These are phyloP conservation scores for Populus hybrid DNA, from an alignment of 441 rosid species.

Conservation along the genomic window DNA sequence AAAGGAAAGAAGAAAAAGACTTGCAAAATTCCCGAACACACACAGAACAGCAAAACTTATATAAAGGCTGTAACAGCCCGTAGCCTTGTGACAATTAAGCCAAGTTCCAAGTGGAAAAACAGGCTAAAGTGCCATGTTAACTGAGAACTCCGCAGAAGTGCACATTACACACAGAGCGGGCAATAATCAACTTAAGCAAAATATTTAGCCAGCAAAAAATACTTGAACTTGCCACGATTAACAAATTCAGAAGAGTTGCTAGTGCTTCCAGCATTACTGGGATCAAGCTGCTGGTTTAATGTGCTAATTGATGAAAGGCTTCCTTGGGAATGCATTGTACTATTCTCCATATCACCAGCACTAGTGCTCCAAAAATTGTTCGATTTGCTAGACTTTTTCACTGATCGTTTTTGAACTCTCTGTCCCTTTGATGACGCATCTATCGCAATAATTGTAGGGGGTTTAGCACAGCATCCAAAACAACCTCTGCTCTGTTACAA, in stretches of 20 bases:
- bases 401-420: conserved; percentile 36
- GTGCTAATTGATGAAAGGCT: conserved; percentile 48
- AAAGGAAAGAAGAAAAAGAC: neutral
- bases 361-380: conserved; percentile 62
- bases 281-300: conserved; percentile 37
- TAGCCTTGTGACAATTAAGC: neutral
- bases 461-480: conserved; percentile 61
- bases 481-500: conserved; percentile 92
- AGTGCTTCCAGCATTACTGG: conserved; percentile 35
- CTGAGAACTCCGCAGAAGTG: neutral
- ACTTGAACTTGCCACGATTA: conserved; percentile 60
- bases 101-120: neutral
- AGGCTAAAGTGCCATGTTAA: neutral
- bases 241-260: conserved; percentile 63
- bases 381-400: conserved; percentile 34
- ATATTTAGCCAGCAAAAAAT: neutral
- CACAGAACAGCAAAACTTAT: neutral
- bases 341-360: conserved; percentile 47
- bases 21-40: neutral
- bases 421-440: conserved; percentile 52
- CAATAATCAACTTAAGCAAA: neutral
- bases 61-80: neutral
- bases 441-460: conserved; percentile 34
- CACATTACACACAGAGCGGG: neutral
- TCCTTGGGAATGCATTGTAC: conserved; percentile 43